These are phyloP conservation scores for Aspergillus pseudoviridinutans DNA, from an alignment of 2,329 filamentous ascomycete genomes.

Conservation along the genomic window DNA sequence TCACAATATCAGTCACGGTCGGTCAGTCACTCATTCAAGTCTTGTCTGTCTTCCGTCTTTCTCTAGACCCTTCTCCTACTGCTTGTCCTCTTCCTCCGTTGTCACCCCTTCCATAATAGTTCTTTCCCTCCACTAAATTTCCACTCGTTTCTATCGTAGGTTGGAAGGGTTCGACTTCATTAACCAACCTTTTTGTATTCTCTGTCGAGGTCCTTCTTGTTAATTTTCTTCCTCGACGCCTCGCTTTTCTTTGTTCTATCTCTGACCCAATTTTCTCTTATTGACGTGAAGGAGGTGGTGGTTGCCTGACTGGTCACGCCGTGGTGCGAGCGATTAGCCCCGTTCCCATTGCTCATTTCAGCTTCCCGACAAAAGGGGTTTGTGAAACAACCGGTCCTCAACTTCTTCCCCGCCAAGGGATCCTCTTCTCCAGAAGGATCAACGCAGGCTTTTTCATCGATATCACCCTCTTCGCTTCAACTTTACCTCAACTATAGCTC, in stretches of 20 bases:
- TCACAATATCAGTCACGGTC: slow-evolving; percentile 4
- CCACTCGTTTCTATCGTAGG: background rate
- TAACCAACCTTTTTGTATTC: background rate
- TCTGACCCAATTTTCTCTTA: background rate
- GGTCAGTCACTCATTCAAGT: slow-evolving; percentile 3
- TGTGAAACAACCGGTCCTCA: slow-evolving; percentile 2
- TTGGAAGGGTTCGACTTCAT: background rate
- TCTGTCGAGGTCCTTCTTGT: background rate
- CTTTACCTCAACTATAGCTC: background rate
- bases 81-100: background rate
- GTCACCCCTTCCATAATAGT: background rate
- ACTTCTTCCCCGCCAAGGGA: slow-evolving; percentile 2
- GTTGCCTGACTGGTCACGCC: background rate
- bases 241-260: background rate
- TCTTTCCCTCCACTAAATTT: background rate
- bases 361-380: background rate
- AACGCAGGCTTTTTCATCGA: background rate
- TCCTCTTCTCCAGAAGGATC: background rate
- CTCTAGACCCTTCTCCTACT: background rate
- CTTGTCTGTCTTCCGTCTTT: slow-evolving; percentile 1
- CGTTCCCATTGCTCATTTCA: background rate
- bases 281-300: background rate
- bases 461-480: background rate
- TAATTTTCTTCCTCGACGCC: background rate
- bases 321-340: background rate